Conservation (phyloP, 202 grass and related monocot genomes). For the Panicum virgatum region DNA sequence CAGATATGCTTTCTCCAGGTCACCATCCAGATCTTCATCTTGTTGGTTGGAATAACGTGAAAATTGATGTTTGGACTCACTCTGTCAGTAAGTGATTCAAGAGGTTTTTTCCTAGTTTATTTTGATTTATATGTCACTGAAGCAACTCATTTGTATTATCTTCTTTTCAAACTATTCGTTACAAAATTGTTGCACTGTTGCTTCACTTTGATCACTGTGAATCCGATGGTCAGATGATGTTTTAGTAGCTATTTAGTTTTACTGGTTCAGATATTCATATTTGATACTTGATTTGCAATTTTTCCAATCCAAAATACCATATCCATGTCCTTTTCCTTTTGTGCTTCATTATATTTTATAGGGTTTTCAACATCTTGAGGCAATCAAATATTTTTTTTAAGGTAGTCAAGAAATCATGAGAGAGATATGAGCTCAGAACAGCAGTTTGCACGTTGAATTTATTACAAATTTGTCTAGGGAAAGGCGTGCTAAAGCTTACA, state of each 20-base stretch:
- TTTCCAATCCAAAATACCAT: constrained; percentile 5
- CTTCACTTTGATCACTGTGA: not conserved
- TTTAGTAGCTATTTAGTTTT: not conserved
- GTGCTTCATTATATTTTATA: not conserved
- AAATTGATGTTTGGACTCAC: constrained; percentile 93
- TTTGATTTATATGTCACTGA: constrained; percentile 23
- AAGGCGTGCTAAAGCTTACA: not conserved
- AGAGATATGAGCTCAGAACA: not conserved
- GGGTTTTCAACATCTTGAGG: not conserved
- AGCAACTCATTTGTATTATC: not conserved
- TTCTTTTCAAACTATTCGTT: constrained; percentile 14
- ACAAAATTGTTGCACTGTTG: constrained; percentile 21
- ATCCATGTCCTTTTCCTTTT: not conserved
- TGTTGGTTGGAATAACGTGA: constrained; percentile 87
- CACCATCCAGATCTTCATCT: constrained; percentile 98
- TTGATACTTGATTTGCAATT: constrained; percentile 2
- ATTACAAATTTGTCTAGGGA: not conserved
- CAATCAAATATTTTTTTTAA: not conserved
- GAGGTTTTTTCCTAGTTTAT: constrained; percentile 28
- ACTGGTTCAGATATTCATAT: not conserved
- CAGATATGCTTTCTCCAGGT: constrained; percentile 51
- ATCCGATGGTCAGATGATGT: not conserved
- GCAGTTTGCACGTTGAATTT: not conserved
- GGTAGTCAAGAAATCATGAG: not conserved
- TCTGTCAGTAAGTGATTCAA: constrained; percentile 67